Conservation (phyloP, 2,329 filamentous ascomycete species). For the Colletotrichum lentis region DNA sequence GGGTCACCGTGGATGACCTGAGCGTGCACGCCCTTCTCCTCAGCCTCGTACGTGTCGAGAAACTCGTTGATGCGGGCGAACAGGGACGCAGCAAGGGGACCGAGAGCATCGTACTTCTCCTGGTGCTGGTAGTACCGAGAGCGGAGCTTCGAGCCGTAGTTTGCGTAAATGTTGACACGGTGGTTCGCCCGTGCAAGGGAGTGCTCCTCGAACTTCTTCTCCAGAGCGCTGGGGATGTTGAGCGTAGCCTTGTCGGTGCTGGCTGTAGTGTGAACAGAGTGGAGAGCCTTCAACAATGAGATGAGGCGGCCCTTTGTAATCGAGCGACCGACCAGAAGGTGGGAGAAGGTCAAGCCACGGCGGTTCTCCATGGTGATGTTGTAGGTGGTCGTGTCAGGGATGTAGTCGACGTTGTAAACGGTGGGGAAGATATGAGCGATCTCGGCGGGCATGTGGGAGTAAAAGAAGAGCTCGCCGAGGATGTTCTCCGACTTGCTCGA, state of each 20-base stretch:
- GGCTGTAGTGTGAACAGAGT: constrained; percentile 41
- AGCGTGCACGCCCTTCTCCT: constrained; percentile 42
- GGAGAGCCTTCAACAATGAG: constrained; percentile 41
- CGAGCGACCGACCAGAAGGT: constrained; percentile 45
- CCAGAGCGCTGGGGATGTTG: constrained; percentile 40
- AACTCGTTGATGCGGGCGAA: constrained; percentile 43
- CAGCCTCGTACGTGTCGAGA: constrained; percentile 45
- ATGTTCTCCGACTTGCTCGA: constrained; percentile 46
- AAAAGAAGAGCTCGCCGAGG: constrained; percentile 47
- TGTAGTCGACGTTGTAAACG: constrained; percentile 43
- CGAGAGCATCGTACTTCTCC: constrained; percentile 41
- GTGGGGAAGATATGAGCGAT: constrained; percentile 41
- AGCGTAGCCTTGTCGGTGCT: constrained; percentile 38
- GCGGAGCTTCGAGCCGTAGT: constrained; percentile 42
- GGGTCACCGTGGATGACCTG: constrained; percentile 45
- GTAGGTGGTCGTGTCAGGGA: constrained; percentile 42
- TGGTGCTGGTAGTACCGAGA: constrained; percentile 40
- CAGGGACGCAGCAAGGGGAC: constrained; percentile 40
- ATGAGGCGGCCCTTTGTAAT: constrained; percentile 44
- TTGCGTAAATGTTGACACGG: constrained; percentile 43
- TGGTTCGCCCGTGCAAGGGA: constrained; percentile 38
- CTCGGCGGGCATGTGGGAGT: constrained; percentile 43
- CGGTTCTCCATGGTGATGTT: constrained; percentile 45
- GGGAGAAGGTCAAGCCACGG: constrained; percentile 43
- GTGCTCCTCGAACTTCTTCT: constrained; percentile 41